Conservation (phyloP, 208 protist genomes). For the Leishmania aethiopica region DNA sequence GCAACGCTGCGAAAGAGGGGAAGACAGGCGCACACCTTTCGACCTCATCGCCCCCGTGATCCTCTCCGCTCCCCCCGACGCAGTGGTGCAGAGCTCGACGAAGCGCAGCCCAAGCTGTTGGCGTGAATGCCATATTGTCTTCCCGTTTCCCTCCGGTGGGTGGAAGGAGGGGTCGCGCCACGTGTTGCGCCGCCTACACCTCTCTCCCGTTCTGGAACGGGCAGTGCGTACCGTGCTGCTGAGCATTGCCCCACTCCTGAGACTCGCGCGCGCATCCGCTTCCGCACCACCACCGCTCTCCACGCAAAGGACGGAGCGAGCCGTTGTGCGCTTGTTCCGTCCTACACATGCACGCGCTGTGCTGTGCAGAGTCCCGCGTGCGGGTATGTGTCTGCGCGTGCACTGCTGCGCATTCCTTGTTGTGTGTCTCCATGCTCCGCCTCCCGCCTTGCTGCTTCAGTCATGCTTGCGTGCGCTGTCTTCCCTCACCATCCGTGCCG, state of each 20-base stretch:
- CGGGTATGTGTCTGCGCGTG: neutral
- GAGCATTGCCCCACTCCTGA: neutral
- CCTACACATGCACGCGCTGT: neutral
- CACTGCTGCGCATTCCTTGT: neutral
- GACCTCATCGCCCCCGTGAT: neutral
- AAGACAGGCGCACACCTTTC: neutral
- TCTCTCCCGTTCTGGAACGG: no score
- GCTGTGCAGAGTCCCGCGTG: neutral
- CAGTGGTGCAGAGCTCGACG: no score
- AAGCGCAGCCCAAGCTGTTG: no score
- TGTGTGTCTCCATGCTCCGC: neutral
- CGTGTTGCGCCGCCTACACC: no score
- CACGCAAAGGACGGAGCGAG: neutral
- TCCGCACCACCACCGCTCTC: neutral
- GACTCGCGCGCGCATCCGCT: no score
- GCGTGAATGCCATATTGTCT: no score
- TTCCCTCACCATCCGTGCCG: neutral
- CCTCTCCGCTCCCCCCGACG: neutral
- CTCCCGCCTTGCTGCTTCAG: neutral
- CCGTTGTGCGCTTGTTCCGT: neutral
- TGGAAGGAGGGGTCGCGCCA: no score
- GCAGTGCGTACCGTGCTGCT: no score
- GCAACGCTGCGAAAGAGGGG: neutral
- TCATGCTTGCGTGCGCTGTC: neutral
- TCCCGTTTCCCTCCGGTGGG: no score